These are phyloP conservation scores for Leccinum pellstonianum DNA, from an alignment of 768 basidiomycete species.

Conservation along the genomic window DNA sequence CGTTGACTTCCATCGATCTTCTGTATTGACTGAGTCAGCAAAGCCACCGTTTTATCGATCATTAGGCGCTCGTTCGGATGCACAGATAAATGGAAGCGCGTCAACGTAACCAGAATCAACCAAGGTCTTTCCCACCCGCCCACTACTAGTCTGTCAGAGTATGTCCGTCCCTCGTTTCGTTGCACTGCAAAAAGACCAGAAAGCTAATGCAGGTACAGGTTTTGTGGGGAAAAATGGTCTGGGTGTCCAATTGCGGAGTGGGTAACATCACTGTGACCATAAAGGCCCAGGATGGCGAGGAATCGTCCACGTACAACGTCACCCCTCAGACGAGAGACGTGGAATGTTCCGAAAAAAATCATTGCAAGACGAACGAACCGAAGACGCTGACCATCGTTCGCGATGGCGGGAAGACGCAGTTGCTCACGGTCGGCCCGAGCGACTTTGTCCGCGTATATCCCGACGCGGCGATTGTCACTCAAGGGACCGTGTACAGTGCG, in stretches of 20 bases:
- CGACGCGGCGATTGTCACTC: slow-evolving; percentile 12
- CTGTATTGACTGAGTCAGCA: not conserved
- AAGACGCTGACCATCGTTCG: slow-evolving; percentile 12
- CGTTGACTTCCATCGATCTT: not conserved
- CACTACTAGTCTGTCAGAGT: not conserved
- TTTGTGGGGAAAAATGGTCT: slow-evolving; percentile 10
- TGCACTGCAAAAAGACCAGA: not conserved
- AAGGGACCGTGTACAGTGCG: slow-evolving; percentile 4
- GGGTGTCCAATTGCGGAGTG: slow-evolving; percentile 14
- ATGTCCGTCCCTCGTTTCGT: not conserved
- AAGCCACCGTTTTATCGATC: not conserved
- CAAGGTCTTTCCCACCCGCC: not conserved
- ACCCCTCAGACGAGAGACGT: not conserved
- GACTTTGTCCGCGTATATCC: slow-evolving; percentile 16
- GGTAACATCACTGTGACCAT: slow-evolving; percentile 1
- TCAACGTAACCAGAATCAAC: not conserved
- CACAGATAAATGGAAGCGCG: not conserved
- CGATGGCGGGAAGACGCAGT: slow-evolving; percentile 11
- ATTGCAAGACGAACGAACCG: slow-evolving; percentile 4
- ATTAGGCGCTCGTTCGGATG: not conserved
- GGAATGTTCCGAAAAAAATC: slow-evolving; percentile 6
- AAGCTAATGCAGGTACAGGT: not conserved
- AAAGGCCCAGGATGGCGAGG: slow-evolving; percentile 6
- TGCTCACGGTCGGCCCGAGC: slow-evolving; percentile 11
- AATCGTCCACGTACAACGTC: not conserved